Base-by-base conservation (phyloP, 2,329 filamentous ascomycete genomes). In the Calonectria leucothoes region DNA sequence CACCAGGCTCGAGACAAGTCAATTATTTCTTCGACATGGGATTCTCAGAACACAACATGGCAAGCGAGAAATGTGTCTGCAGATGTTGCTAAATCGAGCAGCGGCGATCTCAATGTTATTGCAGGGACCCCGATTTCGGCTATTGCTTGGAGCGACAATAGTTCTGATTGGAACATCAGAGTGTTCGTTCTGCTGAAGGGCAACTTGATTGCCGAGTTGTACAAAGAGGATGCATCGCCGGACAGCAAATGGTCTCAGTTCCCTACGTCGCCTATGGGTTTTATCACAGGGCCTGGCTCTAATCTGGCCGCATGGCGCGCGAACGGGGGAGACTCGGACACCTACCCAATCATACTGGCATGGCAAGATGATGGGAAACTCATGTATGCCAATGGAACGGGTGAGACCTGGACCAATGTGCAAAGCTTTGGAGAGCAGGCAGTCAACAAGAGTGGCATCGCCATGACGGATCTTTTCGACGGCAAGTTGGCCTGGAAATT, bases 31-130 rank as follows among this genome's bases (percentile, higher is more conserved):
- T 70, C 68, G 25, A 31, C 31, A 17, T 70, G 42, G 39, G 68
- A 70, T 29, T 45, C 57, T 5, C 68, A 65, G 33, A 65, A 70
- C 12, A 70, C 45, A 5, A 65, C 68, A 12, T 70, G 68, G 68
- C 35, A 55, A 35, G 17, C 35, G 20, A 64, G 31, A 25, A 65
- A 61, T 10, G 25, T 70, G 29, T 65, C 66, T 7, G 66, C 52
- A 1, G 48, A 48, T 25, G 15, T 69, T 23, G 42, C 33, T 14
- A 23, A 61, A 10, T 39, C 55, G 5, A 59, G 35, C n/a, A n/a
- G 12, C 10, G 17, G 29, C 14, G 29, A 17, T 14, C 12, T 48
- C 11, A 10, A 42, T 20, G 27, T 49, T 6, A 65, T 70, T 35
- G 17, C 51, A 27, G 57, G 59, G 15, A 70, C 68, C 2, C 57